Conservation (phyloP, 768 basidiomycete genomes). For the Sporobolomyces phaffii region DNA sequence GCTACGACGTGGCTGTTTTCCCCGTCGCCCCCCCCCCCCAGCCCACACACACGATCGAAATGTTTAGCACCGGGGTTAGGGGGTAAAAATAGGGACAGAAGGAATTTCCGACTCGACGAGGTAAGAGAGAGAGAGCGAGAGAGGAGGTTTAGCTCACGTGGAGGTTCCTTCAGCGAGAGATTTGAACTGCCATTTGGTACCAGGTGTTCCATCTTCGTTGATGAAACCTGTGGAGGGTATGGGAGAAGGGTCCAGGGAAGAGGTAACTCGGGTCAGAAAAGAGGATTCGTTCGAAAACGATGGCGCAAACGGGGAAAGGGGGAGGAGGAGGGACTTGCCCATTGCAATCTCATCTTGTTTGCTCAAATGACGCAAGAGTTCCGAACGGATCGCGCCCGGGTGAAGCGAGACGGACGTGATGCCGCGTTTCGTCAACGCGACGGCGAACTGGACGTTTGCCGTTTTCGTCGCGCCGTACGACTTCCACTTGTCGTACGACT, state of each 20-base stretch:
- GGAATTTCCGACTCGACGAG: background rate
- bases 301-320: too few species aligned
- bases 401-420: slow-evolving; percentile 16
- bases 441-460: slow-evolving; percentile 30
- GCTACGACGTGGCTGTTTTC: slow-evolving; percentile 31
- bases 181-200: slow-evolving; percentile 2
- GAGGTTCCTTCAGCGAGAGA: slow-evolving; percentile 1
- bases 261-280: background rate
- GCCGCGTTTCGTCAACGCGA: slow-evolving; percentile 3
- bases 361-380: background rate
- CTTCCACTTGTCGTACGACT: slow-evolving; percentile 6
- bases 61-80: too few species aligned
- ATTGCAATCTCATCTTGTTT: slow-evolving; percentile 7
- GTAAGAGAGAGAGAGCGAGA: background rate
- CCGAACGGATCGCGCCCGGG: slow-evolving; percentile 11
- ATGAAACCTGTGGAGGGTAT: slow-evolving; percentile 7
- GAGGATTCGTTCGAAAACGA: too few species aligned
- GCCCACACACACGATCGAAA: too few species aligned
- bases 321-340: background rate
- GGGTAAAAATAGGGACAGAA: background rate
- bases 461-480: slow-evolving; percentile 25
- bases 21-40: too few species aligned
- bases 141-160: slow-evolving; percentile 7
- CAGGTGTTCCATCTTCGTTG: slow-evolving; percentile 8
- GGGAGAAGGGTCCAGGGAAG: too few species aligned